Evolutionary conservation across 352 stramenopile genomes (phyloP), one percentile per base, ranked within the genome.

Genomic region (Aphanomyces euteiches): DNA sequence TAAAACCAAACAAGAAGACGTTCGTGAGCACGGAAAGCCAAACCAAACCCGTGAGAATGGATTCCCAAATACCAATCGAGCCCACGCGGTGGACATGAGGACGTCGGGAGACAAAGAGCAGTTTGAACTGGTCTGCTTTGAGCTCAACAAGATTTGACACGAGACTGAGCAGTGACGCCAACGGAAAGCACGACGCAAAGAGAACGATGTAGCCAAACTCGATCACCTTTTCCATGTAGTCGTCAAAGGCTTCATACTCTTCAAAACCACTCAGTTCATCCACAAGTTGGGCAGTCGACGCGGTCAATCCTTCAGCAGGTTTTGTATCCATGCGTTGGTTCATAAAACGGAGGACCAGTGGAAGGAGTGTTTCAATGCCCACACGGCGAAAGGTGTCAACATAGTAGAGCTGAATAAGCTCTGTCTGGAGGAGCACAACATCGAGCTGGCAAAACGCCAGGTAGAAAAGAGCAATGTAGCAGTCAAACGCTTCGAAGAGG

Each of bases 401-500:
- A 66, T 81, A 88, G 72, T 88, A 90, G 34, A 92, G 76, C 5
- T 80, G 78, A 5, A 90, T 71, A 28, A 95, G 74, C 67, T 92
- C 85, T 3, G 56, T 43, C 7, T 53, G 54, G 43, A 75, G 50
- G 39, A 63, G 28, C 19, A 67, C 40, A 15, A 79, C 47, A 65
- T 74, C 75, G 60, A 59, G 45, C 59, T 90, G 81, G 63, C 86
- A 87, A 68, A 92, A 84, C 21, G 82, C 81, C 19, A 90, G 68
- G 69, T 90, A 92, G 69, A 90, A 90, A 45, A 90, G 68, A 13
- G 78, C 73, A 47, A 90, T 75, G 74, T 90, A 92, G 47, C 79
- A 81, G 73, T 92, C 84, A 75, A 90, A 90, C 1, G 82, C 81
- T 75, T 92, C 84, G 69, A 92, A 92, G 21, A 89, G 61, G 54